Base-by-base conservation (phyloP, 805 yeast genomes). In the Diddensiella santjacobensis region DNA sequence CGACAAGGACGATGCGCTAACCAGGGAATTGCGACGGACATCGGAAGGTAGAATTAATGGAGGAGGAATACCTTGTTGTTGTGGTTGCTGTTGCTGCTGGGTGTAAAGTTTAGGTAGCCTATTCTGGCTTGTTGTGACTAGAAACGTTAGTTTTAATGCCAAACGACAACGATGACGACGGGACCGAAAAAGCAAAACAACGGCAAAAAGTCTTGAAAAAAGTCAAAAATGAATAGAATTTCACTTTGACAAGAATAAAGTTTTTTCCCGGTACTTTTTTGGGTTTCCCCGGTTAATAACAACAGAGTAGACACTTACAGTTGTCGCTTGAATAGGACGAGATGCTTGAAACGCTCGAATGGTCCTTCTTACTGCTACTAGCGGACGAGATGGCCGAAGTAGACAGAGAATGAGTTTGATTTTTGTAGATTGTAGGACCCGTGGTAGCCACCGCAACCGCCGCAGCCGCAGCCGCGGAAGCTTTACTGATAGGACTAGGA, bases 31-130 rank as follows among this genome's bases (percentile, higher is more conserved):
- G 24, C 58, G 42, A 4, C 60, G 47, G 13, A 46, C 45, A 26
- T 56, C 59, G 17, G 57, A 52, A 2, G 59, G 59, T 31, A 56
- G 38, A 1, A 56, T 56, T 48, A 56, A 37, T 23, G 51, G 48
- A 3, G 54, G 49, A 10, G 38, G 15, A 35, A 17, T 15, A 35
- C 20, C 15, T 8, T 8, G 8, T n/a, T 8, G 8, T 8, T 8
- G 17, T n/a, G 20, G 8, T 17, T 35, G 38, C 20, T 35, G 38
- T n/a, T 35, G 38, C 20, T 35, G 38, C 15, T 35, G 38, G 6
- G 38, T n/a, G 20, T 35, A 35, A 15, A n/a, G 20, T 17, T 35
- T 35, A 6, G 38, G 20, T 17, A 17, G 20, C 38, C 38, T 13
- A 35, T 35, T 35, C 38, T 35, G 38, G 38, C 8, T n/a, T 17